phyloP scores from a whole-genome alignment of 768 basidiomycete species.

The Trametes punicea region DNA sequence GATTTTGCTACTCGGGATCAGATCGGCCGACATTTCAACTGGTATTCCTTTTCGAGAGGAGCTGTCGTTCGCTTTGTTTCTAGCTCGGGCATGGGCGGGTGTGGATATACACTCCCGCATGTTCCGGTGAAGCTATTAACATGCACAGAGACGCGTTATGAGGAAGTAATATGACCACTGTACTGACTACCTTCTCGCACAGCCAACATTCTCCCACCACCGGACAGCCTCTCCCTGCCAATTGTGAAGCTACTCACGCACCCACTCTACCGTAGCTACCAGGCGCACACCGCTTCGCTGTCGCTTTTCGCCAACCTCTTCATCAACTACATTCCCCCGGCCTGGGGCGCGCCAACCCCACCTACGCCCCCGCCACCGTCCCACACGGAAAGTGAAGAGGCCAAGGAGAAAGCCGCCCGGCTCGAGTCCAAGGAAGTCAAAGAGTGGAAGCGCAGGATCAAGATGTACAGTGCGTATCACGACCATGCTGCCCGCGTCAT shows the following conservation, averaged over 20 bases:
- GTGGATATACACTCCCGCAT: not conserved
- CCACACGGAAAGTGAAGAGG: conserved; percentile 26
- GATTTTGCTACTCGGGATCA: not conserved
- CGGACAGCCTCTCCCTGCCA: conserved; percentile 64
- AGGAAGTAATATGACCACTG: conserved; percentile 17
- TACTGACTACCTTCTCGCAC: not conserved
- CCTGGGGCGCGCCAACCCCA: conserved; percentile 60
- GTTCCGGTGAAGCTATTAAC: too few species aligned
- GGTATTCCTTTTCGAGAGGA: too few species aligned
- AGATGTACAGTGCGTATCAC: conserved; percentile 73
- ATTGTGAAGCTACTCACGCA: conserved; percentile 80
- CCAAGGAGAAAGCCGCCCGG: conserved; percentile 9
- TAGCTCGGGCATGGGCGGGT: too few species aligned
- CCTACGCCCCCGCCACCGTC: conserved; percentile 38
- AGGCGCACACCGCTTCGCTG: conserved; percentile 65
- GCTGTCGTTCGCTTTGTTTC: too few species aligned
- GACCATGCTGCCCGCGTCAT: not conserved
- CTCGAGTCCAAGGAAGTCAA: conserved; percentile 43
- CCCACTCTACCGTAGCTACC: conserved; percentile 68
- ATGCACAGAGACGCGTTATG: too few species aligned
- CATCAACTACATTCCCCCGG: conserved; percentile 75
- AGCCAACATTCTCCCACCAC: conserved; percentile 83
- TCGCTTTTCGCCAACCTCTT: conserved; percentile 71
- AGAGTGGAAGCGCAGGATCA: conserved; percentile 67
- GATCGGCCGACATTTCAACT: not conserved